Percentiles rank a stretch among this genome's conserved stretches.
These are phyloP conservation scores for Silene latifolia DNA, from an alignment of 148 eudicot species.

Conservation along the genomic window DNA sequence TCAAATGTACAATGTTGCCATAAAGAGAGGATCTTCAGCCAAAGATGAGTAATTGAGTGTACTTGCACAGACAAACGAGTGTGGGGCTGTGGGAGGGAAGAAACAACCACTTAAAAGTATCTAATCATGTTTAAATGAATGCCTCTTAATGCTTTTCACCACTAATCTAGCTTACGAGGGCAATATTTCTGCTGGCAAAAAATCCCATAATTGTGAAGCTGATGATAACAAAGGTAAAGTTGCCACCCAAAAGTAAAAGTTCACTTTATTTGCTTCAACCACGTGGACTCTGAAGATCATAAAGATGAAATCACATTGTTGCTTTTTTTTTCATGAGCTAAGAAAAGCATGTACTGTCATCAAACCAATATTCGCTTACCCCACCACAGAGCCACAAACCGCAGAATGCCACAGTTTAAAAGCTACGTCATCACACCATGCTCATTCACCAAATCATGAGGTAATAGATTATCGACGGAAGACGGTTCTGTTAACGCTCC, in stretches of 20 bases:
- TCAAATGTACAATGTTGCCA: not conserved
- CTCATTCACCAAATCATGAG: not conserved
- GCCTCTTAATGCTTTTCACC: constrained; percentile 1
- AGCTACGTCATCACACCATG: not conserved
- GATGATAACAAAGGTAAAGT: constrained; percentile 16
- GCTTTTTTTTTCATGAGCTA: constrained; percentile 8
- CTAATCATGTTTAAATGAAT: not conserved
- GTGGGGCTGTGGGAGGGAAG: not conserved
- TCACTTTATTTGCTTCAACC: constrained; percentile 8
- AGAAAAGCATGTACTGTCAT: not conserved
- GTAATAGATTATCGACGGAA: not conserved
- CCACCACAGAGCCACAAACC: not conserved
- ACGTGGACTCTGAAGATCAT: constrained; percentile 8
- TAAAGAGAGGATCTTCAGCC: not conserved
- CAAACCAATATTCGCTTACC: not conserved
- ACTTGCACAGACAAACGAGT: not conserved
- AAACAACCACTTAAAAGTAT: not conserved
- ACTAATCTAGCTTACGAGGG: not conserved
- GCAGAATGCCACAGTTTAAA: not conserved
- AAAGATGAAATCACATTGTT: constrained; percentile 4
- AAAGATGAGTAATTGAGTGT: not conserved
- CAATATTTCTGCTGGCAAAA: not conserved
- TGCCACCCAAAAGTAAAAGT: constrained; percentile 3
- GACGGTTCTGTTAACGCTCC: no score
- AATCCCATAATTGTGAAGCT: constrained; percentile 15